Evolutionary conservation across 164 flowering plant species (phyloP).

Genomic region (Stephania japonica): DNA sequence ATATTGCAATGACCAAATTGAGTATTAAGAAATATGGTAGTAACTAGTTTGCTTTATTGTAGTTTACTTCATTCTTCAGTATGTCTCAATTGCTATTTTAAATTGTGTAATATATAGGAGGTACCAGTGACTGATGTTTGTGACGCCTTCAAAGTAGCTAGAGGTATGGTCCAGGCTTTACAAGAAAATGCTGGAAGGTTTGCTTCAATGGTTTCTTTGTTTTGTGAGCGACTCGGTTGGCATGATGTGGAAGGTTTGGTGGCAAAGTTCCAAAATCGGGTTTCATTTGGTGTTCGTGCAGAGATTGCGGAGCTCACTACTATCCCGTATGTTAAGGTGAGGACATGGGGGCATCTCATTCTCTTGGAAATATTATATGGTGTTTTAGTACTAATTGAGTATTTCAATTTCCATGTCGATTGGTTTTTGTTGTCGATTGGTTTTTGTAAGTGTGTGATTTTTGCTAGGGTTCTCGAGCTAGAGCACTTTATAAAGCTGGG

Average conservation of each 20-base stretch:
- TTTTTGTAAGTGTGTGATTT: not conserved
- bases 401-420: not conserved
- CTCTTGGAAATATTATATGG: slow-evolving; percentile 1
- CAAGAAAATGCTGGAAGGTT: slow-evolving; percentile 99
- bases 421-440: not conserved
- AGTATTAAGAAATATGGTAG: not conserved
- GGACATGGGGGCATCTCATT: not conserved
- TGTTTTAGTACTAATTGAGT: no score
- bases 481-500: slow-evolving; percentile 95
- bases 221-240: slow-evolving; percentile 99
- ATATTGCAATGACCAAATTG: not conserved
- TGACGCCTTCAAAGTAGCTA: slow-evolving; percentile 87
- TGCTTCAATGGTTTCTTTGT: slow-evolving; percentile 92
- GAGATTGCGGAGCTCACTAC: slow-evolving; percentile 94
- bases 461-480: slow-evolving; percentile 89
- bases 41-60: not conserved
- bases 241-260: slow-evolving; percentile 91
- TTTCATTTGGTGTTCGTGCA: slow-evolving; percentile 94
- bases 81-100: slow-evolving; percentile 1
- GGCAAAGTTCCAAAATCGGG: slow-evolving; percentile 88
- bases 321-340: slow-evolving; percentile 86
- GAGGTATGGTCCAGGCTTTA: slow-evolving; percentile 98
- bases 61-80: not conserved
- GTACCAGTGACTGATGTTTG: slow-evolving; percentile 81
- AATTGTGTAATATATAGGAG: slow-evolving; percentile 54